These are phyloP conservation scores for Botrytis cinerea DNA, from an alignment of 2,329 filamentous ascomycete genomes.

Conservation along the genomic window DNA sequence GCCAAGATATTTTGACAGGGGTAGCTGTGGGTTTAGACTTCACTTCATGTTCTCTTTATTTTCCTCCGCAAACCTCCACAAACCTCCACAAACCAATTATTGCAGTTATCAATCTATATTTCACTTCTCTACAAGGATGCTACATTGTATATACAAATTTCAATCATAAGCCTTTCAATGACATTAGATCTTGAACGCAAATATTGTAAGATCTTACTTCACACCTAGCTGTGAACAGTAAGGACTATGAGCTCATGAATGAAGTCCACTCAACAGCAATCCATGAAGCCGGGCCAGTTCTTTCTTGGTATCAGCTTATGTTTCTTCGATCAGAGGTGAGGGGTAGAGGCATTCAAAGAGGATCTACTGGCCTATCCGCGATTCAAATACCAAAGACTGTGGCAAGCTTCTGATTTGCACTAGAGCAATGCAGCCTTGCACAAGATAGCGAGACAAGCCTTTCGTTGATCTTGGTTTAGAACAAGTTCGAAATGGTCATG, in stretches of 20 bases:
- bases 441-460: neutral
- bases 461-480: neutral
- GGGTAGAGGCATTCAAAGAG: neutral
- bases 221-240: neutral
- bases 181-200: neutral
- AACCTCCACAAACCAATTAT: neutral
- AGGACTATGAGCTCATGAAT: neutral
- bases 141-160: neutral
- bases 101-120: neutral
- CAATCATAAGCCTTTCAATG: neutral
- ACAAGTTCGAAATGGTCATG: neutral
- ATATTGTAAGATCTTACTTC: neutral
- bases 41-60: neutral
- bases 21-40: conserved; percentile 19
- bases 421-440: neutral
- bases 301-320: neutral
- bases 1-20: conserved; percentile 23
- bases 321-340: neutral
- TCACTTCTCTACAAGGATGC: neutral
- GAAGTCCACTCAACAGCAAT: neutral
- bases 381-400: neutral
- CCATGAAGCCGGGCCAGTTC: neutral
- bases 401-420: neutral
- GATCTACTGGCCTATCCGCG: neutral
- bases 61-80: neutral